Evolutionary conservation across 129 eudicot genomes (phyloP), one percentile per base, ranked within the genome.

Genomic region (Dittrichia graveolens): DNA sequence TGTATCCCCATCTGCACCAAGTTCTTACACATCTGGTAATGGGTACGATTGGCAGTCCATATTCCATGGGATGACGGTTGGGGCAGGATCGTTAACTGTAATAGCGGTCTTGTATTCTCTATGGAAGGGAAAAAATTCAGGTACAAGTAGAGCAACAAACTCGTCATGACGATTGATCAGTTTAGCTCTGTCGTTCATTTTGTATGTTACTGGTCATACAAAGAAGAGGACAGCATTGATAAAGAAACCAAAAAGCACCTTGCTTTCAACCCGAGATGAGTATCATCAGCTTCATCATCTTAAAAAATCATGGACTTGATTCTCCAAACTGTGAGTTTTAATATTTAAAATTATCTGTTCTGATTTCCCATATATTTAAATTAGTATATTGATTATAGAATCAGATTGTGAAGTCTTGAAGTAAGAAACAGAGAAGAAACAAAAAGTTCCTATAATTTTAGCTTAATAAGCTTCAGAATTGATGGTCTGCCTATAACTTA

Each of bases 11-110:
- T 15, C 58, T 45, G 34, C 67, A 55, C 60, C 71, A 16, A 31
- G 4, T 8, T 67, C 61, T 4, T 13, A 10, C 5, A 52, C 19
- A 3, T 47, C 66, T 24, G 60, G 16, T 12, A 8, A 75, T 7
- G 67, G 48, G n/a, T 24, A 65, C 54, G 84, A 81, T 65, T 90
- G 95, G 95, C 80, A 31, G 65, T 75, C 79, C 73, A 60, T 90
- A 48, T 58, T 80, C 61, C 75, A 67, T 3, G 95, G 91, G 6
- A 13, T 81, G 35, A 91, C 83, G 46, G 79, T 67, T 11, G 95
- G 86, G 34, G 75, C 71, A 8, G 96, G 96, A 50, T 57, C 80
- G 8, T 80, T 70, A 61, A 12, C 76, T 49, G 57, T 81, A 34
- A 49, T 85, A 56, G 80, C 83, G 0, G 65, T 65, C 80, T 83